Evolutionary conservation across 345 rosid genomes (phyloP), one percentile per base, ranked within the genome.

Genomic region (Anacardium occidentale): DNA sequence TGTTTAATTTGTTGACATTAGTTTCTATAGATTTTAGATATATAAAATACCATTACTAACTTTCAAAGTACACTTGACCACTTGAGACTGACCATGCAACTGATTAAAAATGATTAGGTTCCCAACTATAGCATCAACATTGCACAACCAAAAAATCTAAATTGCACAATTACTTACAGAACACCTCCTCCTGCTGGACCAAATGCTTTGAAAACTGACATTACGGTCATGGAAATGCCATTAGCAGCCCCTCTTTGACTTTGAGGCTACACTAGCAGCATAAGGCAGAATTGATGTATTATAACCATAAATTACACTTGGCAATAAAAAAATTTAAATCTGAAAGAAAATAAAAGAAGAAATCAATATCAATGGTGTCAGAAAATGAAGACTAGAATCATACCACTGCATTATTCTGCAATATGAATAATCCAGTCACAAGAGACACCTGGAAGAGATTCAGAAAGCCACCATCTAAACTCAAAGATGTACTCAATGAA

Each of bases 171-270:
- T n/a, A 83, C 91, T 85, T 79, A 87, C 91, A 87, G 78, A 24
- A 84, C 83, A 72, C 91, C 91, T 70, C 87, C 91, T 59, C 91
- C 87, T 3, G 89, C 91, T 17, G 91, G 91, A 51, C 91, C 91
- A 25, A 83, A 74, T 63, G 91, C 85, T 76, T 87, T 87, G 82
- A 86, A 87, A 75, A 87, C 66, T 57, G 91, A 87, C 89, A 87
- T 87, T 47, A 85, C 87, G 47, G 91, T 85, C 80, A 85, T 75
- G 5, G 91, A 77, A 69, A 87, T 82, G 80, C 89, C 91, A 75
- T 87, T 87, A 24, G 89, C 91, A 22, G 91, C 87, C 26, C 83
- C 89, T 74, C 89, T 83, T 63, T 83, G 89, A 47, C 72, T 71
- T 75, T 85, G 91, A 25, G 85, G 84, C 91, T 87, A 47, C 54